Conservation (phyloP, 345 rosid species). For the Melaleuca quinquenervia region DNA sequence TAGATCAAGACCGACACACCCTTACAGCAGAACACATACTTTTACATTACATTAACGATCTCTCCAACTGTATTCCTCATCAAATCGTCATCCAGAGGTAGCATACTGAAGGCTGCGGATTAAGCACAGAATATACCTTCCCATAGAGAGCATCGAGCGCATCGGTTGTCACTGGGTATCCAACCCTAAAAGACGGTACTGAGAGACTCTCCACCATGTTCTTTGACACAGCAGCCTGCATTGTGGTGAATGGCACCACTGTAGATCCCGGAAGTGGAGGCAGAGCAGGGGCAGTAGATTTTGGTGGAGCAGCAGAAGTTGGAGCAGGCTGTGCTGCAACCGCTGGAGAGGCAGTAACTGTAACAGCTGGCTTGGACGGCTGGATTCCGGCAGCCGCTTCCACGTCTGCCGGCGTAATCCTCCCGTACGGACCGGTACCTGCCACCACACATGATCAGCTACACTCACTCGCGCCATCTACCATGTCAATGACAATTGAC, state of each 20-base stretch:
- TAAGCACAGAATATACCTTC: constrained; percentile 37
- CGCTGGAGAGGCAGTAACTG: constrained; percentile 23
- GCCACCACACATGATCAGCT: background rate
- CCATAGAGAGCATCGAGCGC: constrained; percentile 77
- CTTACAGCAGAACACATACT: background rate
- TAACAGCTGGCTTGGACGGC: constrained; percentile 30
- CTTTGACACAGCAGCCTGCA: constrained; percentile 83
- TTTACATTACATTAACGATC: background rate
- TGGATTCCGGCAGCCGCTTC: constrained; percentile 71
- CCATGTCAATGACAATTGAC: background rate
- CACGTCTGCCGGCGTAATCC: constrained; percentile 69
- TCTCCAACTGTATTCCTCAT: background rate
- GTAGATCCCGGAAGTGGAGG: constrained; percentile 56
- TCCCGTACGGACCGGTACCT: constrained; percentile 75
- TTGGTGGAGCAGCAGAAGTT: constrained; percentile 11
- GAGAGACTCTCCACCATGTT: constrained; percentile 84
- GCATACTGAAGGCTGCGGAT: background rate
- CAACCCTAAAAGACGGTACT: constrained; percentile 88
- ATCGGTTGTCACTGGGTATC: constrained; percentile 70
- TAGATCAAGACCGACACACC: background rate
- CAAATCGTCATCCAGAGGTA: background rate
- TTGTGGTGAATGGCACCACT: constrained; percentile 74
- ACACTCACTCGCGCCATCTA: background rate
- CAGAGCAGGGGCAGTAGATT: background rate
- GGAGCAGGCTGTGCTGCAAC: background rate